Evolutionary conservation across 305 asterid genomes (phyloP).

Genomic region (Rubia balearica): DNA sequence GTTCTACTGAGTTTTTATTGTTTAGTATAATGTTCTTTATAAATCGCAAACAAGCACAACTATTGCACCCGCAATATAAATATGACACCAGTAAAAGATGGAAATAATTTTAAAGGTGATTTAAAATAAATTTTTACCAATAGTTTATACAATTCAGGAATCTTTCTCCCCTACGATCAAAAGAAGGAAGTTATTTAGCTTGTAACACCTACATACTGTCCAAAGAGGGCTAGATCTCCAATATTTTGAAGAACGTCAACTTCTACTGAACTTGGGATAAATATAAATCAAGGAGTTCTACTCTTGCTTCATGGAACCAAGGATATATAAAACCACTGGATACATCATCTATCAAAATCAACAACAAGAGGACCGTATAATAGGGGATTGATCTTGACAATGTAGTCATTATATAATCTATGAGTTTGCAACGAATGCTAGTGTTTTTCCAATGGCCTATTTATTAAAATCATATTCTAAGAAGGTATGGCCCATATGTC

Average conservation of each 20-base stretch:
- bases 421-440: conserved; percentile 88
- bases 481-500: conserved; percentile 55
- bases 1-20: no score
- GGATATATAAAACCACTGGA: conserved; percentile 73
- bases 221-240: conserved; percentile 50
- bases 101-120: no score
- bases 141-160: conserved; percentile 41
- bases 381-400: conserved; percentile 85
- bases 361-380: conserved; percentile 91
- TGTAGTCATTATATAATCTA: conserved; percentile 71
- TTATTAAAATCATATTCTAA: conserved; percentile 34
- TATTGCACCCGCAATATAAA: no score
- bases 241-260: conserved; percentile 51
- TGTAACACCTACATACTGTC: conserved; percentile 69
- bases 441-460: conserved; percentile 75
- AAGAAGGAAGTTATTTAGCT: no score
- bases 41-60: no score
- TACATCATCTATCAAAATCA: conserved; percentile 89
- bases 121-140: conserved; percentile 24
- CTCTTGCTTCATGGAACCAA: conserved; percentile 83
- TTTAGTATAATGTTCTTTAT: no score
- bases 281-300: conserved; percentile 92
- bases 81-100: no score
- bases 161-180: conserved; percentile 72
- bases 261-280: conserved; percentile 43